These are phyloP conservation scores for Geosmithia morbida DNA, from an alignment of 2,329 filamentous ascomycete species.

Conservation along the genomic window DNA sequence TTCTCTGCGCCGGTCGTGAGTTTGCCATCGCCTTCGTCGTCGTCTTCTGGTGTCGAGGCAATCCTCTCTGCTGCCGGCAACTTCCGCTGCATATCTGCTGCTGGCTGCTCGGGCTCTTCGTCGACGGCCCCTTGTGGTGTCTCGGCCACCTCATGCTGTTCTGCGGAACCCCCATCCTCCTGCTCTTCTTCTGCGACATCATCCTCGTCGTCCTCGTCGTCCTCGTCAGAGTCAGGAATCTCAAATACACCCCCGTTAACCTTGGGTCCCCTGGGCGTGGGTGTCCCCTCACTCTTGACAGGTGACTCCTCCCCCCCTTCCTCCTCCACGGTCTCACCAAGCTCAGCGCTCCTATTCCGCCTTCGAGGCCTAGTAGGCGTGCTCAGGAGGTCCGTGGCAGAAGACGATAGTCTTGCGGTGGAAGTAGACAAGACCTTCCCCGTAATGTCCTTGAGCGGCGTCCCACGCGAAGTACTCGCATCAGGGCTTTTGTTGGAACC, in stretches of 20 bases:
- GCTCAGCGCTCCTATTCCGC: neutral
- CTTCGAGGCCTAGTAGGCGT: constrained; percentile 2
- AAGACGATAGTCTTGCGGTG: constrained; percentile 2
- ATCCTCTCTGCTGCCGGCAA: neutral
- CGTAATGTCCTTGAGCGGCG: constrained; percentile 5
- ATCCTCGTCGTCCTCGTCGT: constrained; percentile 12
- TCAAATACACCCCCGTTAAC: constrained; percentile 12
- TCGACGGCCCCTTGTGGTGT: neutral
- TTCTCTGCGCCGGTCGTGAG: neutral
- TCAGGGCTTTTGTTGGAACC: constrained; percentile 6
- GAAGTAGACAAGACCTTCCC: constrained; percentile 1
- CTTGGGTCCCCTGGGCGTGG: neutral
- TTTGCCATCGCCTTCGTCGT: neutral
- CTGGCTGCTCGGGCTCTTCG: neutral
- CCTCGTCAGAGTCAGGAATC: constrained; percentile 37
- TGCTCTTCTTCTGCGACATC: neutral
- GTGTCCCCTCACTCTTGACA: neutral
- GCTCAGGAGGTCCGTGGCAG: neutral
- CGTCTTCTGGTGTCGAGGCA: neutral
- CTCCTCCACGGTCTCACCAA: neutral
- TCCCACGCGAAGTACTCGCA: constrained; percentile 9
- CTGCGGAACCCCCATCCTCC: too few species aligned
- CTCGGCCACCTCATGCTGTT: too few species aligned
- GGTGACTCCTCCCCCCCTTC: neutral
- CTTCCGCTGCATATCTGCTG: too few species aligned